Percentiles rank a stretch among this genome's conserved stretches.
Conservation (phyloP, 129 eudicot genomes). For the Solidago caesia region DNA sequence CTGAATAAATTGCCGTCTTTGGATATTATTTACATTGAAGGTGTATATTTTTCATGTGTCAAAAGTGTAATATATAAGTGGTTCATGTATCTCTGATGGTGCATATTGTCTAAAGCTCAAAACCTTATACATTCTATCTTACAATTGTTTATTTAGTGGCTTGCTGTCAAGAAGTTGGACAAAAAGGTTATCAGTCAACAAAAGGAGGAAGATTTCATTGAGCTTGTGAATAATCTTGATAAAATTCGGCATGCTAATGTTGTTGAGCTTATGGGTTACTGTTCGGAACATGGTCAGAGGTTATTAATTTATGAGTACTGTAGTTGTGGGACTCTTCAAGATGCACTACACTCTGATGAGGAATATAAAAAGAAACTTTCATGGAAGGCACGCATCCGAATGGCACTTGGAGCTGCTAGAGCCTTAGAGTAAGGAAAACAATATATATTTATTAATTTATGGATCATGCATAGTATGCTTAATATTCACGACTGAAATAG, state of each 20-base stretch:
- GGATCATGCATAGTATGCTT: not conserved
- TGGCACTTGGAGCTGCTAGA: constrained; percentile 99
- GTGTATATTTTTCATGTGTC: too few species aligned
- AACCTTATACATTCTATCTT: constrained; percentile 24
- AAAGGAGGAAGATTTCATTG: constrained; percentile 82
- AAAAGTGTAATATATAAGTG: not conserved
- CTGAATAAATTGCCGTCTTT: too few species aligned
- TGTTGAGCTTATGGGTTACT: constrained; percentile 90
- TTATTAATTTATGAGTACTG: constrained; percentile 82
- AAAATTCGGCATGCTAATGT: constrained; percentile 87
- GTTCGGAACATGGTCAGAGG: constrained; percentile 87
- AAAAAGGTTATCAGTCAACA: constrained; percentile 66
- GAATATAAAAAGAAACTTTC: constrained; percentile 66
- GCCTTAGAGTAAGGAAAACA: constrained; percentile 75
- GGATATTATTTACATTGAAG: too few species aligned
- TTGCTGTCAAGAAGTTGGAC: constrained; percentile 91
- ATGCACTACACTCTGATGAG: constrained; percentile 83
- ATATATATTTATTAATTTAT: not conserved
- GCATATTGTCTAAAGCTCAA: not conserved
- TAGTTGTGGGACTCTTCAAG: constrained; percentile 69
- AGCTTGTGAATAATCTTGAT: constrained; percentile 75
- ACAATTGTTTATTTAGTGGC: constrained; percentile 47
- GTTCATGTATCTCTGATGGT: not conserved
- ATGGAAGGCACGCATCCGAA: constrained; percentile 87
- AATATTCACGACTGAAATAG: not conserved